A percentile compares a stretch with the other conserved stretches of the same genome.
phyloP scores from a whole-genome alignment of 495 filamentous ascomycete genomes.

The Lentithecium fluviatile region DNA sequence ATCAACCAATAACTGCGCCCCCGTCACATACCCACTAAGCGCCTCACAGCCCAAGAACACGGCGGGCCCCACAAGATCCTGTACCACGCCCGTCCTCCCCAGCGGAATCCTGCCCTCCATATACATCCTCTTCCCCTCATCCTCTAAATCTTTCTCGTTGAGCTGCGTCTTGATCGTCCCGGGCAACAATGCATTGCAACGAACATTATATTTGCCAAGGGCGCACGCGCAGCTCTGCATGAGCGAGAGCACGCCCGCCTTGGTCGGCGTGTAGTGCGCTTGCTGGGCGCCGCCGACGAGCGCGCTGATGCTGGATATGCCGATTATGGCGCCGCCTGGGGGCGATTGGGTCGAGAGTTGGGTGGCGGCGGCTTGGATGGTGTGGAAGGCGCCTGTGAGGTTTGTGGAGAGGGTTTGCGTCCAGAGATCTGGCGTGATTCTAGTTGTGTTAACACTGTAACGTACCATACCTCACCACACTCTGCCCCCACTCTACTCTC shows the following conservation, averaged over 20 bases:
- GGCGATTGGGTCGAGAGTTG: constrained; percentile 68
- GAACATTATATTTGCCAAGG: constrained; percentile 69
- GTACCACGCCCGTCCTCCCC: constrained; percentile 66
- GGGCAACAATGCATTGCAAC: constrained; percentile 83
- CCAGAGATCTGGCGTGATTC: constrained; percentile 53
- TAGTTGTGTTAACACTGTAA: background rate
- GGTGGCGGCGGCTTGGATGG: constrained; percentile 75
- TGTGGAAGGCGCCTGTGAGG: constrained; percentile 82
- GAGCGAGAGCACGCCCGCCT: constrained; percentile 76
- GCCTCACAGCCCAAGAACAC: constrained; percentile 79
- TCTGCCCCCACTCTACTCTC: too few relatives aligned
- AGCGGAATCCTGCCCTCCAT: constrained; percentile 85
- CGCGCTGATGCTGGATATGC: constrained; percentile 76
- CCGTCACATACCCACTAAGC: constrained; percentile 53
- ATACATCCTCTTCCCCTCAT: constrained; percentile 69
- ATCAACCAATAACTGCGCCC: constrained; percentile 82
- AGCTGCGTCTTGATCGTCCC: constrained; percentile 84
- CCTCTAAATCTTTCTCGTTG: constrained; percentile 76
- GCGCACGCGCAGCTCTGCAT: constrained; percentile 85
- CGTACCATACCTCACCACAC: too few relatives aligned
- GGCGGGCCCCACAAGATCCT: constrained; percentile 76
- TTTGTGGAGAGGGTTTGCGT: constrained; percentile 69
- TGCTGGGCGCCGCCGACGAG: constrained; percentile 79
- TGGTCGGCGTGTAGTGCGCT: constrained; percentile 88
- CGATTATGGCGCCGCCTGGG: constrained; percentile 77